Conservation (phyloP, 164 flowering plant genomes). For the Tinospora cordifolia region DNA sequence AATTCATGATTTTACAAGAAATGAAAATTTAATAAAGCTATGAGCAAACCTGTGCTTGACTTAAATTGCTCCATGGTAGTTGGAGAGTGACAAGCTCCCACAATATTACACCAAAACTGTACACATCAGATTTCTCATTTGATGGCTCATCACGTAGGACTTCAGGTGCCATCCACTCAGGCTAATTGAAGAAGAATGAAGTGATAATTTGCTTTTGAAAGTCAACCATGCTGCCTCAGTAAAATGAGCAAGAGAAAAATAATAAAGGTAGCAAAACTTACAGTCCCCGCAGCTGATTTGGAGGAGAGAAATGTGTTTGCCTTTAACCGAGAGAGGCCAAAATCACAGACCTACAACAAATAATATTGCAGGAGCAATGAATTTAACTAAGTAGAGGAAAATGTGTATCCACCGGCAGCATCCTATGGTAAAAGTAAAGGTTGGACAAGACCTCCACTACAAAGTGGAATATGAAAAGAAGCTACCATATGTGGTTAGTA, state of each 20-base stretch:
- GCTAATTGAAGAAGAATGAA: constrained; percentile 35
- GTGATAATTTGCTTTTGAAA: background rate
- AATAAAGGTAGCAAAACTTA: constrained; percentile 35
- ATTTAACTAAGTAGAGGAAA: background rate
- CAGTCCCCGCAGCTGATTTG: constrained; percentile 98
- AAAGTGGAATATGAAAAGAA: background rate
- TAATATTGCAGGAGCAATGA: background rate
- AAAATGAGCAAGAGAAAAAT: background rate
- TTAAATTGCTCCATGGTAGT: constrained; percentile 85
- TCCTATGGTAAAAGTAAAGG: too few relatives aligned
- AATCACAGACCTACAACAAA: constrained; percentile 75
- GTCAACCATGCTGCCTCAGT: background rate
- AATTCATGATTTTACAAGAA: background rate
- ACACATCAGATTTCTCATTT: too few relatives aligned
- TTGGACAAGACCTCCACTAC: background rate
- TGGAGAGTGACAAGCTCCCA: constrained; percentile 91
- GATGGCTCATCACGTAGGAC: constrained; percentile 95
- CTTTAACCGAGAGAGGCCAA: constrained; percentile 92
- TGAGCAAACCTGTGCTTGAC: constrained; percentile 72
- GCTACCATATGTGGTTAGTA: background rate
- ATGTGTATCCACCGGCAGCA: background rate
- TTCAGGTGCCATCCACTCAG: constrained; percentile 99
- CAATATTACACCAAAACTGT: constrained; percentile 87
- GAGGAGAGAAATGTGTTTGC: constrained; percentile 94
- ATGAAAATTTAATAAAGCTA: constrained; percentile 2